Evolutionary conservation across 73 alveolate species (phyloP).

Genomic region (Symbiodinium natans): DNA sequence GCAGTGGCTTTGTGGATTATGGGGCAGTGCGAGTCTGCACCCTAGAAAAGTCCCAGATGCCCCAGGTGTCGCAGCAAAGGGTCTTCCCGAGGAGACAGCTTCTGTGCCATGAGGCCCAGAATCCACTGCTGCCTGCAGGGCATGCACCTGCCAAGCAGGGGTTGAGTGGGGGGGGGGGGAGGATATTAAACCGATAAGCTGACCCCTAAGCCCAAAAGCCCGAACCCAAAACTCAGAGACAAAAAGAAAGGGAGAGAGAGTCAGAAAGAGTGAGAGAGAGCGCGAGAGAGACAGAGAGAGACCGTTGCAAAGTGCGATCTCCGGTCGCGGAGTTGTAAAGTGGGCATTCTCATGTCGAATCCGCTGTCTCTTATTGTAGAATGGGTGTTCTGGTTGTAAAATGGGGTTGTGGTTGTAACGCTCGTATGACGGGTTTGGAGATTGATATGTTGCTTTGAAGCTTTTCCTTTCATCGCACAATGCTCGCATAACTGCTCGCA

Average conservation of each 20-base stretch:
- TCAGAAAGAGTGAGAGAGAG: no score
- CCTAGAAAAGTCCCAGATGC: background rate
- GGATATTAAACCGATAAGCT: background rate
- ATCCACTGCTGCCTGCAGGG: conserved; percentile 29
- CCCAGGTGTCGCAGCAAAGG: conserved; percentile 80
- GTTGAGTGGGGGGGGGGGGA: background rate
- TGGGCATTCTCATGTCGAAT: no score
- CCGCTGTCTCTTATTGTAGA: no score
- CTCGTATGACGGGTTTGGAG: no score
- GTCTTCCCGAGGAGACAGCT: conserved; percentile 68
- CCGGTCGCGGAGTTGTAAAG: no score
- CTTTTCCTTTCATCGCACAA: no score
- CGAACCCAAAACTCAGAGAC: background rate
- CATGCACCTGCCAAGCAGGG: conserved; percentile 10
- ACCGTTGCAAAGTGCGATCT: no score
- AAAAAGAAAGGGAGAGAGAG: background rate
- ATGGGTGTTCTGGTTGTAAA: no score
- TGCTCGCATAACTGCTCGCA: no score
- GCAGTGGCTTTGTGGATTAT: background rate
- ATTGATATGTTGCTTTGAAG: no score
- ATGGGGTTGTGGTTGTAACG: no score
- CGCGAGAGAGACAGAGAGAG: no score
- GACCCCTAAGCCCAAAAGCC: background rate
- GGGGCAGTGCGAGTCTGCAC: background rate
- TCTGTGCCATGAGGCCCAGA: conserved; percentile 16